phyloP scores from a whole-genome alignment of 2,329 filamentous ascomycete species.

The Penicillium sclerotigenum region DNA sequence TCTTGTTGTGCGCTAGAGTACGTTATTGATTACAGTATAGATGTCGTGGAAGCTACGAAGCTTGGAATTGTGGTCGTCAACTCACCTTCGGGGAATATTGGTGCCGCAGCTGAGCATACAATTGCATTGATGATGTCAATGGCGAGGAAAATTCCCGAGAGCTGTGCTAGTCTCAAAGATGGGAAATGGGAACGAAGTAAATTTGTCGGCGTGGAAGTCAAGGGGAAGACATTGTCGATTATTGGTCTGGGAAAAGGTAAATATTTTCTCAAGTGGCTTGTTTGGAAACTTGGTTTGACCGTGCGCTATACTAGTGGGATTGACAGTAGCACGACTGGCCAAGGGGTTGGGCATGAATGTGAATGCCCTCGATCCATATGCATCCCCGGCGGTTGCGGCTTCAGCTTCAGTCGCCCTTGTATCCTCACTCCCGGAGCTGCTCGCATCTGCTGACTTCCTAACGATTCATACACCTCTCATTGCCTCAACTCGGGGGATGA shows the following conservation, averaged over 20 bases:
- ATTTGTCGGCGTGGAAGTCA: slow-evolving; percentile 73
- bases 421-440: slow-evolving; percentile 56
- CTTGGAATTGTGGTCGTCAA: slow-evolving; percentile 78
- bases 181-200: slow-evolving; percentile 72
- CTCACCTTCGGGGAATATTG: slow-evolving; percentile 74
- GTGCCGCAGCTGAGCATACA: slow-evolving; percentile 75
- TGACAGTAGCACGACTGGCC: slow-evolving; percentile 76
- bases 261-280: neutral
- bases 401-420: slow-evolving; percentile 65
- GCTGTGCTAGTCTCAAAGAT: slow-evolving; percentile 65
- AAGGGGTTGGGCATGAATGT: slow-evolving; percentile 75
- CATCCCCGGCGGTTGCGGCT: slow-evolving; percentile 66
- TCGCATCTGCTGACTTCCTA: slow-evolving; percentile 69
- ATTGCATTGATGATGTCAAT: slow-evolving; percentile 70
- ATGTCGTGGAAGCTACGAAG: slow-evolving; percentile 68
- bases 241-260: slow-evolving; percentile 74
- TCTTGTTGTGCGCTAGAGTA: neutral
- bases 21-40: slow-evolving; percentile 20
- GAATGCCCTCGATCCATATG: slow-evolving; percentile 72
- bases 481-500: slow-evolving; percentile 71
- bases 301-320: slow-evolving; percentile 53
- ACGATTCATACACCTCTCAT: slow-evolving; percentile 79
- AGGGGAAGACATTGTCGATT: slow-evolving; percentile 71
- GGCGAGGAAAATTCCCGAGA: slow-evolving; percentile 69
- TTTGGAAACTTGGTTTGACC: neutral